These are phyloP conservation scores for Hyaloperonospora arabidopsidis DNA, from an alignment of 352 stramenopile species.

Conservation along the genomic window DNA sequence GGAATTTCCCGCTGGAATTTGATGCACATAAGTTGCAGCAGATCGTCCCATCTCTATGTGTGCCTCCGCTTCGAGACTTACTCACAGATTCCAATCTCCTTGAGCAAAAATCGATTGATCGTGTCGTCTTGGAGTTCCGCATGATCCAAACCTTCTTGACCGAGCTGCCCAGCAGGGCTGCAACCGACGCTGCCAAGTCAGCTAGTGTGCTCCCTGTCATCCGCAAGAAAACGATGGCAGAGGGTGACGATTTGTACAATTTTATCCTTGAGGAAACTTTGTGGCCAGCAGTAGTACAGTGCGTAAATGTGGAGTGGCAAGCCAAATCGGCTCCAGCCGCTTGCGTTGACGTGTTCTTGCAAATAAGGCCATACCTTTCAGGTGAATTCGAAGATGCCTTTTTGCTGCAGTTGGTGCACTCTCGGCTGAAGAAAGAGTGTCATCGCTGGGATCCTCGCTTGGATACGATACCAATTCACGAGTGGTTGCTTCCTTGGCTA, in stretches of 20 bases:
- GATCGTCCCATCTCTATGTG: constrained; percentile 56
- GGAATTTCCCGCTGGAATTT: constrained; percentile 54
- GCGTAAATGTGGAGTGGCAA: constrained; percentile 61
- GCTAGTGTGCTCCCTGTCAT: constrained; percentile 55
- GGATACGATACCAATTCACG: constrained; percentile 52
- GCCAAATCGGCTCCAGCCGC: constrained; percentile 26
- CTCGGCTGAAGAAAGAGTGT: constrained; percentile 65
- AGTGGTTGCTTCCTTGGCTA: constrained; percentile 74
- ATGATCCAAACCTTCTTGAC: constrained; percentile 57
- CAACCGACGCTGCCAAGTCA: constrained; percentile 4
- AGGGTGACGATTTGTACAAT: constrained; percentile 68
- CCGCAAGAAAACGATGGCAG: constrained; percentile 45
- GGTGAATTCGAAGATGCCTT: constrained; percentile 44
- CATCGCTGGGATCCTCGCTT: constrained; percentile 45
- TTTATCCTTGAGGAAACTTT: constrained; percentile 68
- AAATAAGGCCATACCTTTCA: constrained; percentile 49
- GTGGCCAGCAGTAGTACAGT: constrained; percentile 61
- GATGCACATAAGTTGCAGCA: constrained; percentile 67
- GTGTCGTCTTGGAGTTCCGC: constrained; percentile 41
- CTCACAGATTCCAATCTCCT: constrained; percentile 39
- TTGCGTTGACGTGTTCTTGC: constrained; percentile 38
- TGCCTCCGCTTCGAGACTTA: constrained; percentile 48
- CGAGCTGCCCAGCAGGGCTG: constrained; percentile 24
- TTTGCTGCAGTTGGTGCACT: constrained; percentile 53
- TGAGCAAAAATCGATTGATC: constrained; percentile 16